Base-by-base conservation (phyloP, 2,329 filamentous ascomycete genomes). In the Alternaria sp. region DNA sequence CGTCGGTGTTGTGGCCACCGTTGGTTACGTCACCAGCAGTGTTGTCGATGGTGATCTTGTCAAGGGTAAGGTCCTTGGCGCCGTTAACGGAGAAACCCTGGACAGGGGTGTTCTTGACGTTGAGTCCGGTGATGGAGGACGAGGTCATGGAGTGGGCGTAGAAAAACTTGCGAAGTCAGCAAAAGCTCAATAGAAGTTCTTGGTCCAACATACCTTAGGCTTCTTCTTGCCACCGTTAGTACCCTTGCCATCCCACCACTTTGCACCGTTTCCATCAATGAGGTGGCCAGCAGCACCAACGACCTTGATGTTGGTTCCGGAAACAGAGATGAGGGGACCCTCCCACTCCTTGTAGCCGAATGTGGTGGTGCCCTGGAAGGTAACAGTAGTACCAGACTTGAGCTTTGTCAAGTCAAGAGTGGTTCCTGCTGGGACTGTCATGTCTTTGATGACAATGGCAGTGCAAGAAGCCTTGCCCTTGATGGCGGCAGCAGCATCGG, bases 291-390 rank as follows among this genome's bases (percentile, higher is more conserved):
- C 82, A 12, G 82, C 79, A 43, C 88, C 88, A 57, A 82, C 86
- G 65, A 89, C 87, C 62, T 83, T 85, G 71, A 89, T 86, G 62
- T 87, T 73, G 54, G 63, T 78, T 41, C 89, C 89, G 1, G 84
- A 85, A 63, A 91, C 81, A 28, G 83, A 83, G 67, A 91, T 82
- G 14, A 91, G 81, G 44, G 89, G 89, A 0, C 89, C 89, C 1
- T 75, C 74, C 89, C 88, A 91, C 69, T 89, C 85, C 63, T 86
- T 80, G 78, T 89, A 90, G 20, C 82, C 88, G 70, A 89, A 91
- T 54, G 85, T 87, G n/a, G 89, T 91, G 14, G 81, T 86, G 43
- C 89, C 89, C 58, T 86, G 76, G 76, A 91, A 91, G 67, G 85
- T 86, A 63, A 90, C 82, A 56, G 75, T 81, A 14, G 86, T 87